Base-by-base conservation (phyloP, 2,329 filamentous ascomycete species). In the Phaeosphaeriaceae sp. region DNA sequence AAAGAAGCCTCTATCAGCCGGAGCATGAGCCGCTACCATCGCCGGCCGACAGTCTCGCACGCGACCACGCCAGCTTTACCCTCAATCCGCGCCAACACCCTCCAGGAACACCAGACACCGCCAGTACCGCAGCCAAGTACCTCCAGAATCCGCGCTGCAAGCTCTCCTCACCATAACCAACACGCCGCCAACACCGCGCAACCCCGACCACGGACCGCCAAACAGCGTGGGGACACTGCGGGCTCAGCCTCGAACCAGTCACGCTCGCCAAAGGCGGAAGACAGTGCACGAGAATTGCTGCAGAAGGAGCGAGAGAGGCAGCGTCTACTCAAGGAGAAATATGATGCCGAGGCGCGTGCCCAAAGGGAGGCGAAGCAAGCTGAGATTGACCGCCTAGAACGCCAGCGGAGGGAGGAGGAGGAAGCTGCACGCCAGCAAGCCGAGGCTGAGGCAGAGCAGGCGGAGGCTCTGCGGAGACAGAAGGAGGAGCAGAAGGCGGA, bases 11-110 rank as follows among this genome's bases (percentile, higher is more conserved):
- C 68, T 10, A 54, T 76, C 24, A 75, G 71, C 60, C 71, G 72
- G 56, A 79, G 76, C 66, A 78, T 76, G 74, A 78, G 76, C 62
- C 74, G 77, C 62, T 79, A 79, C 60, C 77, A 77, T 58, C 73
- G 76, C 51, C 70, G 76, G 2, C 72, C 74, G 20, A 57, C 63
- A 13, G 63, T 66, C 4, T 66, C 73, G 52, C 63, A 73, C 58
- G 63, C 66, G 61, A 63, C 68, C 59, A 62, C 64, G 46, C 56
- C 69, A 20, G 65, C 66, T 40, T 55, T 65, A 33, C 62, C 71
- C n/a, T 61, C 71, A 25, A 60, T 58, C 19, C 67, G 66, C 54
- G 63, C 70, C 36, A 66, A 65, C 24, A 73, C 69, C 10, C 57
- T 68, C 36, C 64, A 42, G 53, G 62, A 31, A 53, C 61, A 45